Evolutionary conservation across 768 basidiomycete genomes (phyloP).

Genomic region (Lentinula sp.): DNA sequence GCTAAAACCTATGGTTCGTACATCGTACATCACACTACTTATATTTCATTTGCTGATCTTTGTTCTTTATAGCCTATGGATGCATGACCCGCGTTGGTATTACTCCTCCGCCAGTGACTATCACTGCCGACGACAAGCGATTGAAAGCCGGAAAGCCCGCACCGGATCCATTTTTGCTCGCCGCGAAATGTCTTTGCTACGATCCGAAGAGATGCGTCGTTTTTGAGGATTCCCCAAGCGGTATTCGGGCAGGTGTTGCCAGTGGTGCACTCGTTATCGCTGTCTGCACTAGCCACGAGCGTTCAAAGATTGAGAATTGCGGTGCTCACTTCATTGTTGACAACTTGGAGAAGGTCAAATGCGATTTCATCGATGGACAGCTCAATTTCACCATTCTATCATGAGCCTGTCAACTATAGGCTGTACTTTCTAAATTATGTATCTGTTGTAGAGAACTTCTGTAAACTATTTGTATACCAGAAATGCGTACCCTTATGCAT

Average conservation of each 20-base stretch:
- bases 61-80: slow-evolving; percentile 40
- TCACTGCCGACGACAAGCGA: slow-evolving; percentile 73
- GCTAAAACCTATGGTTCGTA: slow-evolving; percentile 61
- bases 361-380: slow-evolving; percentile 29
- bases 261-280: slow-evolving; percentile 71
- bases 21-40: neutral
- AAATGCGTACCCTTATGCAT: no score
- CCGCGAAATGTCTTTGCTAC: slow-evolving; percentile 52
- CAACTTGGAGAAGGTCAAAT: slow-evolving; percentile 44
- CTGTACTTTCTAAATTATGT: no score
- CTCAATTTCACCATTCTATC: slow-evolving; percentile 32
- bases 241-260: slow-evolving; percentile 66
- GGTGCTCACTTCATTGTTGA: slow-evolving; percentile 54
- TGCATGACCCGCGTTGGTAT: slow-evolving; percentile 69
- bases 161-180: slow-evolving; percentile 59
- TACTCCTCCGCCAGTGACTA: slow-evolving; percentile 58
- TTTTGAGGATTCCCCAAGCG: slow-evolving; percentile 78
- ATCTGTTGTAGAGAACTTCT: no score
- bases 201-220: slow-evolving; percentile 61
- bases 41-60: neutral
- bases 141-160: slow-evolving; percentile 62
- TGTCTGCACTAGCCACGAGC: slow-evolving; percentile 67
- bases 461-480: neutral
- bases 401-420: neutral
- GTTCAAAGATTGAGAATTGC: slow-evolving; percentile 45